Conservation (phyloP, 2,329 filamentous ascomycete species). For the Colletotrichum liaoningense region DNA sequence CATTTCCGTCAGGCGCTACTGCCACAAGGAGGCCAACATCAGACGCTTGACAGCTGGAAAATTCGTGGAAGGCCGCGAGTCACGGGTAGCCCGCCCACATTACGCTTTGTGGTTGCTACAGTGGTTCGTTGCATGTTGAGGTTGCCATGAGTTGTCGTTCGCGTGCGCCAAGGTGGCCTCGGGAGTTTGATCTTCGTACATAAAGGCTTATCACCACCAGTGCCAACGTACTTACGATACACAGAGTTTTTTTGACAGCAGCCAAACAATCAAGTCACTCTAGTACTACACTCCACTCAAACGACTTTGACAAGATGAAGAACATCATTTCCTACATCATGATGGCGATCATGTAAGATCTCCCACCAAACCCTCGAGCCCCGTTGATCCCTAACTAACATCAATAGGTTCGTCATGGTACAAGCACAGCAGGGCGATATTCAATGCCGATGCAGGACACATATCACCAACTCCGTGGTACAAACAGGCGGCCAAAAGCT, state of each 20-base stretch:
- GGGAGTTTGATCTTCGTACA: constrained; percentile 1
- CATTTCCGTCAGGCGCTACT: background rate
- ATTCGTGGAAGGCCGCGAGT: background rate
- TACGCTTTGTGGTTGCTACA: background rate
- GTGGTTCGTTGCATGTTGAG: background rate
- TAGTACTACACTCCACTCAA: background rate
- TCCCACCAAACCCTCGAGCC: background rate
- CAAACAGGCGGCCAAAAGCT: constrained; percentile 18
- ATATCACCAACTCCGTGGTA: constrained; percentile 7
- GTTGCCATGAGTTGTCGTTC: background rate
- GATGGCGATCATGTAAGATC: constrained; percentile 19
- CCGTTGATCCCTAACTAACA: background rate
- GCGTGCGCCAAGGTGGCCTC: background rate
- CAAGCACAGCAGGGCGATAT: constrained; percentile 29
- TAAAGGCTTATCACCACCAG: background rate
- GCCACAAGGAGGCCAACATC: background rate
- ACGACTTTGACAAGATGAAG: constrained; percentile 16
- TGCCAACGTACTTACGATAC: background rate
- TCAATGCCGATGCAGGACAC: constrained; percentile 24
- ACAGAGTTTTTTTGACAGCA: background rate
- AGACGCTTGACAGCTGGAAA: background rate
- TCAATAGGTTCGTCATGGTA: constrained; percentile 15
- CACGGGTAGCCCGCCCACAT: background rate
- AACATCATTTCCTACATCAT: constrained; percentile 15
- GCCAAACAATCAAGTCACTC: background rate